phyloP scores from a whole-genome alignment of 192 early-diverging fungal species.

The Mortierella alpina region DNA sequence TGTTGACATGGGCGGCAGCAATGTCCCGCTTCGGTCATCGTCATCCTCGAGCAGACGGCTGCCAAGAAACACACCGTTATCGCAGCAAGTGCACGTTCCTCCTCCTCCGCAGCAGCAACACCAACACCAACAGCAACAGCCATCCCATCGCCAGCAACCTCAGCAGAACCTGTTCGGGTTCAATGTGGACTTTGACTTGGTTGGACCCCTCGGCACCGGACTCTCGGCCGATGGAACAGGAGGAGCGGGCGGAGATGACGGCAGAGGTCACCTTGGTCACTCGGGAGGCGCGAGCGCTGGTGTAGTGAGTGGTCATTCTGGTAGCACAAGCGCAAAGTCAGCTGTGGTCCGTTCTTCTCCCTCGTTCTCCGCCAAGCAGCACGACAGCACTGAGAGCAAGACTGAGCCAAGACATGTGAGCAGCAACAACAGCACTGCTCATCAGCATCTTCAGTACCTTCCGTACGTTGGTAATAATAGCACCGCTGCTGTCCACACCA shows the following conservation, averaged over 20 bases:
- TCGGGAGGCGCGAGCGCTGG: too few relatives aligned
- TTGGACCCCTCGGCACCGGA: constrained; percentile 3
- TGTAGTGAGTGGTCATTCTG: constrained; percentile 1
- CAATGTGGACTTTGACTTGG: constrained; percentile 22
- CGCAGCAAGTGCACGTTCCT: neutral
- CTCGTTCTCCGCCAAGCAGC: neutral
- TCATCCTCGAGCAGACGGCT: too few relatives aligned
- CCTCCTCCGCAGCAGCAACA: neutral
- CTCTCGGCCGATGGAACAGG: neutral
- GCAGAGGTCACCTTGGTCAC: neutral
- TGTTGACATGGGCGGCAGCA: too few relatives aligned
- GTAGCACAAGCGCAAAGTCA: constrained; percentile 26
- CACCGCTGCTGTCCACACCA: neutral
- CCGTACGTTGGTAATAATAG: neutral
- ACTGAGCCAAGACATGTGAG: constrained; percentile 12
- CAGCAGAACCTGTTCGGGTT: constrained; percentile 16
- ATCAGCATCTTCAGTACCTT: neutral
- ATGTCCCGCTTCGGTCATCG: too few relatives aligned
- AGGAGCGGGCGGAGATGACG: neutral
- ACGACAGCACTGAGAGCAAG: constrained; percentile 13
- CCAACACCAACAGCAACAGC: neutral
- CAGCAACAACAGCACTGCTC: neutral
- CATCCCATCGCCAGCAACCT: neutral
- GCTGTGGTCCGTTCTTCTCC: constrained; percentile 8
- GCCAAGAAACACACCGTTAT: neutral